A percentile compares a stretch with the other conserved stretches of the same genome.
Evolutionary conservation across 2,329 filamentous ascomycete species (phyloP).

Genomic region (Penicillium sp.): DNA sequence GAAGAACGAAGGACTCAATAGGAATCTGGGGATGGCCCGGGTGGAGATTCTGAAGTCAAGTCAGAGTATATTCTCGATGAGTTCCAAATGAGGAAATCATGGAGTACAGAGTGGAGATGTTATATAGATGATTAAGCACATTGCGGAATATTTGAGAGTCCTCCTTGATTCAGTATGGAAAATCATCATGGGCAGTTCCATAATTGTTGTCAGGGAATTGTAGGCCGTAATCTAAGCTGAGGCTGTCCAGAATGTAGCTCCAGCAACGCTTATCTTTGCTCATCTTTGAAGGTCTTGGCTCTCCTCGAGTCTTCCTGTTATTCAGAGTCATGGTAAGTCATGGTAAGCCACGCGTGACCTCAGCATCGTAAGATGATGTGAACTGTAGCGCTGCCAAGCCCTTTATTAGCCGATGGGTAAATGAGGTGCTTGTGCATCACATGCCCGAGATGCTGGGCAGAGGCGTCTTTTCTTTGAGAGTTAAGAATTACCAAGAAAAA

Average conservation of each 20-base stretch:
- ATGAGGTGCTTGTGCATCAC: background rate
- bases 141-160: background rate
- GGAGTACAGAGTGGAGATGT: background rate
- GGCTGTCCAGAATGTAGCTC: background rate
- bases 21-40: no score
- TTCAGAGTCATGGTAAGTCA: background rate
- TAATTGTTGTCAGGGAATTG: background rate
- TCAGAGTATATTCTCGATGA: background rate
- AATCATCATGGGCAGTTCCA: background rate
- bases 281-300: background rate
- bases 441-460: background rate
- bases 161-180: background rate
- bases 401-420: background rate
- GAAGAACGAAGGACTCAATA: background rate
- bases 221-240: background rate
- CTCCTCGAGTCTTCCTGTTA: background rate
- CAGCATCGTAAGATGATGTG: background rate
- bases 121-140: background rate
- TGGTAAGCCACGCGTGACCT: background rate
- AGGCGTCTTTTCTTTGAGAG: background rate
- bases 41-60: background rate
- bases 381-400: background rate
- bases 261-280: background rate
- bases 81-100: background rate
- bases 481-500: background rate